Base-by-base conservation (phyloP, 1,139 yeast species). In the Zhuliangozyma parablackwelliae region DNA sequence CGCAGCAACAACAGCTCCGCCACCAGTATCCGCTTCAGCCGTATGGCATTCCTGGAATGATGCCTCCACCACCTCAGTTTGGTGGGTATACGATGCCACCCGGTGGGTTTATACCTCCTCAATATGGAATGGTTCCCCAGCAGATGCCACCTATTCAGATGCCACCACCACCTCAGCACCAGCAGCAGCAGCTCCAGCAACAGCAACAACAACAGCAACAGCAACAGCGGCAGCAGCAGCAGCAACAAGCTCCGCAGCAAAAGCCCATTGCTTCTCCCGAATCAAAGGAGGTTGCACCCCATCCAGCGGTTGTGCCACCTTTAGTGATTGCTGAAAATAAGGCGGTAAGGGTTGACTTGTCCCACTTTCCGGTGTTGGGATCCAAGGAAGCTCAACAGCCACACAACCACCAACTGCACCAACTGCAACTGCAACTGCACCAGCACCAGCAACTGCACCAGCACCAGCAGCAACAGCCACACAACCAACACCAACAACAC, bases 321-420 rank as follows among this genome's bases (percentile, higher is more conserved):
- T 4, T 4, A 16, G 16, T 16, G 16, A 9, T 23, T 9, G 9
- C 7, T 7, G 9, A 23, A 9, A 46, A 43, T 31, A 48, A 42
- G 28, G 32, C 51, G 10, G 39, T 48, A 21, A 61, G 56, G 42
- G 69, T 63, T 5, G 75, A 73, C 45, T 57, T 68, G 39, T 64
- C 75, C 8, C 72, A 71, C 38, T 73, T 74, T 49, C 80, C 80
- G 4, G 73, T 72, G 11, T 63, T 74, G 42, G 79, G 79, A 1
- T 57, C 77, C 7, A 72, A 69, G 48, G 68, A 55, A 21, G 49
- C 61, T 6, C 49, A 46, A 30, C 42, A 29, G 30, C 26, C 26
- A 9, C 44, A 40, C 16, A 35, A 33, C 7, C 44, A 32, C 12
- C 43, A 43, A 26, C 45, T 42, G 30, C 41, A 36, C 20, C 45